phyloP scores from a whole-genome alignment of 2,329 filamentous ascomycete genomes.

The Sphaerulina populicola region DNA sequence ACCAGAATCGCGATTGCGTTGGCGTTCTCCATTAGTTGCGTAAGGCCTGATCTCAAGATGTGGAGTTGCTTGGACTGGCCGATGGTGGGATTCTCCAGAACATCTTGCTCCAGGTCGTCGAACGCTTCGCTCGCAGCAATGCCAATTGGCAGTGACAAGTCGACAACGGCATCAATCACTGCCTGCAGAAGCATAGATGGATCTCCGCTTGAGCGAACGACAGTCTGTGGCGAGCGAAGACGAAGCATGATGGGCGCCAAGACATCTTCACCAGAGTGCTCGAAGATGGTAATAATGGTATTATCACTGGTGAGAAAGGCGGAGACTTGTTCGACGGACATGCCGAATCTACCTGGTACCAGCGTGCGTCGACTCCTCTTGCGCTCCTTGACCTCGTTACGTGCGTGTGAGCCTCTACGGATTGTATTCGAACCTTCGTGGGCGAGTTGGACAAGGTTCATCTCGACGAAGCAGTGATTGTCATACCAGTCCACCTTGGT shows the following conservation, averaged over 20 bases:
- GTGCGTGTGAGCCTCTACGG: neutral
- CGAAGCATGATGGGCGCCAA: constrained; percentile 73
- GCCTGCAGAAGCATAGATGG: constrained; percentile 81
- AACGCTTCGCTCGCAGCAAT: constrained; percentile 81
- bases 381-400: constrained; percentile 10
- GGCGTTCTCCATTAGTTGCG: constrained; percentile 71
- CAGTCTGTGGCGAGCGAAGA: constrained; percentile 66
- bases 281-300: constrained; percentile 86
- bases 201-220: constrained; percentile 75
- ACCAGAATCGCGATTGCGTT: constrained; percentile 74
- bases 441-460: constrained; percentile 60
- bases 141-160: constrained; percentile 76
- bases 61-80: constrained; percentile 62
- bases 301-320: constrained; percentile 82
- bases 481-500: constrained; percentile 85
- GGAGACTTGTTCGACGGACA: constrained; percentile 82
- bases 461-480: constrained; percentile 40
- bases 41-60: constrained; percentile 68
- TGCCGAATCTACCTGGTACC: constrained; percentile 17
- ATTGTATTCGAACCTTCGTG: constrained; percentile 49
- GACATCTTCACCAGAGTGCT: constrained; percentile 74
- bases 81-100: constrained; percentile 70
- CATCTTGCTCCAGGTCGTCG: constrained; percentile 75
- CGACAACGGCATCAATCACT: constrained; percentile 83
- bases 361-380: constrained; percentile 15